These are phyloP conservation scores for Populus euphratica DNA, from an alignment of 345 rosid species.

Conservation along the genomic window DNA sequence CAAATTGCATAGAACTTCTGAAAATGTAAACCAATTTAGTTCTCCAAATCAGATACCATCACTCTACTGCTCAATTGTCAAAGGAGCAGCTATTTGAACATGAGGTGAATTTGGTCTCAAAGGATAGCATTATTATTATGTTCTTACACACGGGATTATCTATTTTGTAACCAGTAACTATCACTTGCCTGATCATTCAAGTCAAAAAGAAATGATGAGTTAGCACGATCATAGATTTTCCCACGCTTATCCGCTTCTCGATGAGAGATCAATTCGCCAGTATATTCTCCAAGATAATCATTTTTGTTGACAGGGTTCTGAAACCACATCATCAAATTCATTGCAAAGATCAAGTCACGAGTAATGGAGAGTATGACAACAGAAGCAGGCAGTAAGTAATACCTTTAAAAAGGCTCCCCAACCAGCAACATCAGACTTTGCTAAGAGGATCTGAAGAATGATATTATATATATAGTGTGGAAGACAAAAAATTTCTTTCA, in stretches of 20 bases:
- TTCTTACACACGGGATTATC: neutral
- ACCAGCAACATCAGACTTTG: slow-evolving; percentile 91
- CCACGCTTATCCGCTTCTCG: slow-evolving; percentile 98
- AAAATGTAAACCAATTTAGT: neutral
- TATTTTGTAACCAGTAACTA: neutral
- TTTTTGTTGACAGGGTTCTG: slow-evolving; percentile 94
- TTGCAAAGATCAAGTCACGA: slow-evolving; percentile 10
- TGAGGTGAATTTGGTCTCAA: neutral
- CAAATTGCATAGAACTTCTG: neutral
- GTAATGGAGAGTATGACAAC: neutral
- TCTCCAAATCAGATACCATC: neutral
- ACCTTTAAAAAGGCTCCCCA: slow-evolving; percentile 99
- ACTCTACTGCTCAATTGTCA: neutral
- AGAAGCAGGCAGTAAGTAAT: slow-evolving; percentile 7
- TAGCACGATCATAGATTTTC: slow-evolving; percentile 93
- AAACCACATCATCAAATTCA: slow-evolving; percentile 24
- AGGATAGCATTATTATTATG: neutral
- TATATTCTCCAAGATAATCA: slow-evolving; percentile 97
- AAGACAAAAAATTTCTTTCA: neutral
- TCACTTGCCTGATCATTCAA: slow-evolving; percentile 91
- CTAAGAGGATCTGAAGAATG: slow-evolving; percentile 69
- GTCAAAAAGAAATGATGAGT: slow-evolving; percentile 96
- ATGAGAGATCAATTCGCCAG: slow-evolving; percentile 94
- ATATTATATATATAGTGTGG: slow-evolving; percentile 6
- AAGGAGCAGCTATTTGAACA: neutral